phyloP scores from a whole-genome alignment of 148 eudicot species.

The Chenopodium album region DNA sequence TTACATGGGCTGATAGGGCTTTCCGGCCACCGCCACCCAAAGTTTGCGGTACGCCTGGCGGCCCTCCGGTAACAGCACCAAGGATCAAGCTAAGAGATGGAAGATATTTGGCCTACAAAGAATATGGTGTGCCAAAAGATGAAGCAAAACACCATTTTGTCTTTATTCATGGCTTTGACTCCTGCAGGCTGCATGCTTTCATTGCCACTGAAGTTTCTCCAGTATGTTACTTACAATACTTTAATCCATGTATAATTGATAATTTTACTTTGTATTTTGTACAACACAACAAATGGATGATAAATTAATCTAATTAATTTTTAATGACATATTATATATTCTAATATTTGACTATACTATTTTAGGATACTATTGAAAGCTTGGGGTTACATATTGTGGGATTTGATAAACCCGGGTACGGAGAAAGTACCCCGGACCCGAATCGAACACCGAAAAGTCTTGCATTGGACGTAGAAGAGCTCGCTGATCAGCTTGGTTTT shows the following conservation, averaged over 20 bases:
- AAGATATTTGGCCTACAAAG: conserved; percentile 68
- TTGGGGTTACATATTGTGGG: conserved; percentile 52
- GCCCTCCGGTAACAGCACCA: conserved; percentile 57
- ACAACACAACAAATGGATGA: too few species aligned
- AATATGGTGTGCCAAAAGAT: conserved; percentile 63
- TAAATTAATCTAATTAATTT: too few species aligned
- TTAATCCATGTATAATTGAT: not conserved
- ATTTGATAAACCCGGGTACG: conserved; percentile 72
- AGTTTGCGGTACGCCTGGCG: conserved; percentile 63
- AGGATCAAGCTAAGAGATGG: conserved; percentile 70
- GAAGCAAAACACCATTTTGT: conserved; percentile 57
- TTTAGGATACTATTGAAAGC: conserved; percentile 40
- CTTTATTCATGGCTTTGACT: conserved; percentile 56
- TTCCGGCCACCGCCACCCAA: conserved; percentile 56
- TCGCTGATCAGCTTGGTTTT: conserved; percentile 63
- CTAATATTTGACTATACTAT: not conserved
- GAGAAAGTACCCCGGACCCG: conserved; percentile 79
- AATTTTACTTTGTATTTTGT: not conserved
- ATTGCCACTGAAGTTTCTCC: conserved; percentile 47
- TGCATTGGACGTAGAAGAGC: conserved; percentile 65
- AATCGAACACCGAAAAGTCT: conserved; percentile 47
- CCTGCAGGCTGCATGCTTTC: conserved; percentile 49
- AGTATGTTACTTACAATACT: conserved; percentile 28
- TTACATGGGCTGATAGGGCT: conserved; percentile 70
- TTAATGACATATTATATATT: not conserved